These are phyloP conservation scores for Zangia roseola DNA, from an alignment of 768 basidiomycete species.

Conservation along the genomic window DNA sequence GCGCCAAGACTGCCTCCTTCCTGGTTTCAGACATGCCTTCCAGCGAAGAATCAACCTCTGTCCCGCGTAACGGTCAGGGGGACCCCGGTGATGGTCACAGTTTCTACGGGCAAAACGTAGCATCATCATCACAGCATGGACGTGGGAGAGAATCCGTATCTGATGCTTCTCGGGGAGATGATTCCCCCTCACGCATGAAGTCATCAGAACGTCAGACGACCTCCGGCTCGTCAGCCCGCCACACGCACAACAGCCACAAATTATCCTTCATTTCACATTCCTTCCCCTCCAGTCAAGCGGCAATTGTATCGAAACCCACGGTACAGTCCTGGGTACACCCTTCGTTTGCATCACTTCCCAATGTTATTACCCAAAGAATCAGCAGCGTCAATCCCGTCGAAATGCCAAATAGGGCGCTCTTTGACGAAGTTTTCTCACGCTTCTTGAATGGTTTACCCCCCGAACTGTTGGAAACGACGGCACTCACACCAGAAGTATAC, in stretches of 20 bases:
- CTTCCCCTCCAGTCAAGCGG: conserved; percentile 37
- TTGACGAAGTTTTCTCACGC: conserved; percentile 46
- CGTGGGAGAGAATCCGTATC: conserved; percentile 26
- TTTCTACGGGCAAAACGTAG: conserved; percentile 50
- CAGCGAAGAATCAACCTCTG: conserved; percentile 29
- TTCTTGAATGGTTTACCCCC: conserved; percentile 53
- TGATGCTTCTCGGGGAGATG: conserved; percentile 18
- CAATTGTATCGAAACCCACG: conserved; percentile 39
- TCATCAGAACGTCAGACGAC: conserved; percentile 25
- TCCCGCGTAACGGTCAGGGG: conserved; percentile 14
- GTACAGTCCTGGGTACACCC: conserved; percentile 61
- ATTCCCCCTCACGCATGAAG: conserved; percentile 14
- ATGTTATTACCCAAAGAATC: conserved; percentile 54
- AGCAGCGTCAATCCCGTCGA: conserved; percentile 50
- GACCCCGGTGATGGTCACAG: conserved; percentile 36
- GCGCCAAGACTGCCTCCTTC: conserved; percentile 48
- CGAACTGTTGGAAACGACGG: conserved; percentile 60
- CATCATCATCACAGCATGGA: conserved; percentile 32
- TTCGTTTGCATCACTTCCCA: conserved; percentile 59
- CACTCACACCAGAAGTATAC: conserved; percentile 55
- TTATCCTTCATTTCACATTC: conserved; percentile 48
- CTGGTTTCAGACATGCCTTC: conserved; percentile 41
- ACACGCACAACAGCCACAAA: conserved; percentile 22
- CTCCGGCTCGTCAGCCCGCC: conserved; percentile 23
- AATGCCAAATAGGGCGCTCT: conserved; percentile 56